Base-by-base conservation (phyloP, 1,284 basidiomycete genomes). In the Trametes hirsuta region DNA sequence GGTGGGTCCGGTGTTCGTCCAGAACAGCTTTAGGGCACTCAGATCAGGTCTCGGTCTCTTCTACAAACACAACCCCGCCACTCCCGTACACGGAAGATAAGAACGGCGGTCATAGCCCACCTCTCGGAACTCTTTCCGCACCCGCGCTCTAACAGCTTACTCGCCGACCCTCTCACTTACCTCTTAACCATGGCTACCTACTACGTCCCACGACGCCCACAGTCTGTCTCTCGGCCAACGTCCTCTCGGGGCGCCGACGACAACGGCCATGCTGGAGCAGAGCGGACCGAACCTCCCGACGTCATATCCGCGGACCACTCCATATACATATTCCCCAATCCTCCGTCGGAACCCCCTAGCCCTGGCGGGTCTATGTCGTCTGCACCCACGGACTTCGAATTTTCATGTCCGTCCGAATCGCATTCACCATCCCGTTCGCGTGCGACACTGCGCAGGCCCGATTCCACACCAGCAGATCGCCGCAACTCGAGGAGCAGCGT, bases 241-340 rank as follows among this genome's bases (percentile, higher is more conserved):
- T 22, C 46, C 3, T 50, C 62, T 22, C 25, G 41, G 35, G 39
- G 18, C 11, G 24, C 18, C 30, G 48, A 10, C 30, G 18, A 47
- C 6, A 18, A 48, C 30, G 58, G 24, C 4, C 45, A 47, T 18
- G 35, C 21, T 35, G 53, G 44, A 30, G 9, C 2, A 36, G n/a
- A 36, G 10, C 15, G 12, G 8, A 25, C n/a, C 34, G 21, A 54
- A 18, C 49, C 53, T 1, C 55, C 57, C 5, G 56, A 62, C 52
- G 54, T 53, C 30, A 48, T 52, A 45, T 63, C 66, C 42, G 65
- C 66, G 42, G 70, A 72, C 42, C 61, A 64, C n/a, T 73, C 73
- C 24, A 72, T 75, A 37, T 75, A 75, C 66, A 70, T 76, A 52
- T 76, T 77, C 49, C 73, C 75, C n/a, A 72, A 66, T 22, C 71